A percentile compares a stretch with the other conserved stretches of the same genome.
Evolutionary conservation across 1,284 basidiomycete species (phyloP).

Genomic region (Hymenochaete sp.): DNA sequence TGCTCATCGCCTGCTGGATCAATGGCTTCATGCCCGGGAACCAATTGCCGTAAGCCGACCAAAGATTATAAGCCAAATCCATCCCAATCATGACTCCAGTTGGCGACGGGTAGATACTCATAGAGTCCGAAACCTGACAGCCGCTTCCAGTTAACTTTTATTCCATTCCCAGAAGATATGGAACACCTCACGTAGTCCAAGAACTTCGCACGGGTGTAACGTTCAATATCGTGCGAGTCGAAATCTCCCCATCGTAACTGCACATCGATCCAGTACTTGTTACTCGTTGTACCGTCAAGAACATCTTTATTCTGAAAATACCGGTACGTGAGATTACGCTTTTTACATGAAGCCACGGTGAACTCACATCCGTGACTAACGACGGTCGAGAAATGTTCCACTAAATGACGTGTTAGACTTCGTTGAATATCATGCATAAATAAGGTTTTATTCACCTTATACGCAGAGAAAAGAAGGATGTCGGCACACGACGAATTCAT

Average conservation of each 20-base stretch:
- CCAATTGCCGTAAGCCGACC: conserved; percentile 99
- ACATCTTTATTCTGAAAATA: conserved; percentile 76
- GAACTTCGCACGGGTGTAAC: conserved; percentile 97
- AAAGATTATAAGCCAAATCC: conserved; percentile 96
- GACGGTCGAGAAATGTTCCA: conserved; percentile 98
- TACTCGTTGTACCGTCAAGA: conserved; percentile 92
- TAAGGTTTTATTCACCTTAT: conserved; percentile 47
- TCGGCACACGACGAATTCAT: conserved; percentile 98
- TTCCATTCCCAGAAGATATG: conserved; percentile 10
- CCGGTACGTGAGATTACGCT: conserved; percentile 1
- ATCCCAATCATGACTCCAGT: conserved; percentile 98
- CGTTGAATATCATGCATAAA: conserved; percentile 1
- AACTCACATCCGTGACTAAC: conserved; percentile 81
- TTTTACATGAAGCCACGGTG: conserved; percentile 10
- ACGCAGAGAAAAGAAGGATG: conserved; percentile 93
- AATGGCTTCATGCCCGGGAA: conserved; percentile 98
- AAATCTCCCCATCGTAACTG: conserved; percentile 99
- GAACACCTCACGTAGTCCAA: conserved; percentile 67
- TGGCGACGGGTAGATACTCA: conserved; percentile 97
- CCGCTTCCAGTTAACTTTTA: conserved; percentile 8
- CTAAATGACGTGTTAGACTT: conserved; percentile 27
- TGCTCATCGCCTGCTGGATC: conserved; percentile 98
- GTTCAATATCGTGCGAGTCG: conserved; percentile 96
- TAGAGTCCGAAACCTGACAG: conserved; percentile 75
- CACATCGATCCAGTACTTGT: conserved; percentile 99